phyloP scores from a whole-genome alignment of 371 early-diverging fungal species.

The Mortierella sp. region DNA sequence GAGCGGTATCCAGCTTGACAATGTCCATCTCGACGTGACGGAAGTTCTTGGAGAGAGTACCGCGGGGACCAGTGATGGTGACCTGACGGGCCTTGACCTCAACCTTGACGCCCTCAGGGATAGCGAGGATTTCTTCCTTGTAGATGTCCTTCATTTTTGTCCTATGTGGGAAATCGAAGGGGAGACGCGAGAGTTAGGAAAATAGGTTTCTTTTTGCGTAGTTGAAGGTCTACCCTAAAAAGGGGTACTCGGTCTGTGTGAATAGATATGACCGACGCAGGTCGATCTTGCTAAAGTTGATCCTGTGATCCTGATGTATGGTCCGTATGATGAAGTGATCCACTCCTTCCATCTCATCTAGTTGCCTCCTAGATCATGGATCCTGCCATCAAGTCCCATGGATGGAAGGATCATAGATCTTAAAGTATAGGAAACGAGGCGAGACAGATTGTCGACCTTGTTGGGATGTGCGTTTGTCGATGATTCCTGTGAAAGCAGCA shows the following conservation, averaged over 20 bases:
- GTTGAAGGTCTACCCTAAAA: not conserved
- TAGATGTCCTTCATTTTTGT: conserved; percentile 85
- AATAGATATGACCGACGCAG: not conserved
- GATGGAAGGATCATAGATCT: not conserved
- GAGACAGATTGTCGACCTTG: not conserved
- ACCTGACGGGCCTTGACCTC: conserved; percentile 84
- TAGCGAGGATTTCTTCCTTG: conserved; percentile 86
- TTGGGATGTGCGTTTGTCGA: not conserved
- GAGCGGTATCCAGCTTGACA: conserved; percentile 76
- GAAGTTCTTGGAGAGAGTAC: conserved; percentile 92
- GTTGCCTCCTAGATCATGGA: not conserved
- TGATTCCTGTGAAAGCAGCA: not conserved
- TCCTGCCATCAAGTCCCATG: not conserved
- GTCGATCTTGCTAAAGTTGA: not conserved
- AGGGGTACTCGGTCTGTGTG: not conserved
- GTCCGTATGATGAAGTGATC: not conserved
- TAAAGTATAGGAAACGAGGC: not conserved
- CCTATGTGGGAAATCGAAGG: not conserved
- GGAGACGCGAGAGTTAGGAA: not conserved
- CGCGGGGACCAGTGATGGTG: conserved; percentile 91
- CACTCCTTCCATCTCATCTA: not conserved
- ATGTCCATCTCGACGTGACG: conserved; percentile 97
- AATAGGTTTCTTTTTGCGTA: not conserved
- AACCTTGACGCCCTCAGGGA: conserved; percentile 83
- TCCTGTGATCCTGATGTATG: not conserved